phyloP scores from a whole-genome alignment of 208 protist species.

The Crithidia sp. region DNA sequence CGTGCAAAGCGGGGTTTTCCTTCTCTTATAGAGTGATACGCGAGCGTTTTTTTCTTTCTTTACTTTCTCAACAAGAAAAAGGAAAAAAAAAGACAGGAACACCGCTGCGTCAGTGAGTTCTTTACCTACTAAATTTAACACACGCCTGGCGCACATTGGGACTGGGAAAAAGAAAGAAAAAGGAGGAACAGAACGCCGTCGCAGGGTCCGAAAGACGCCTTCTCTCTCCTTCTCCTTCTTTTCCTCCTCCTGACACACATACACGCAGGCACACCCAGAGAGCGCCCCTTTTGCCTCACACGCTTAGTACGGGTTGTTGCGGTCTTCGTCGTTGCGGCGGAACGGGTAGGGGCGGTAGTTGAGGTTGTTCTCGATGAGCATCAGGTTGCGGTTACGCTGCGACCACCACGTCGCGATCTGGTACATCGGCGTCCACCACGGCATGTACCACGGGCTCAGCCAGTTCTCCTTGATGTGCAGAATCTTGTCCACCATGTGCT shows the following conservation, averaged over 20 bases:
- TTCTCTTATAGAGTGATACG: neutral
- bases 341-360: constrained; percentile 92
- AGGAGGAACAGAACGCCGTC: neutral
- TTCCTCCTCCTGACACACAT: neutral
- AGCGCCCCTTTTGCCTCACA: neutral
- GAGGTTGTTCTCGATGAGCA: constrained; percentile 90
- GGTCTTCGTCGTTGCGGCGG: constrained; percentile 91
- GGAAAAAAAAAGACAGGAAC: neutral
- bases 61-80: neutral
- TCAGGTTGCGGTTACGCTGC: constrained; percentile 89
- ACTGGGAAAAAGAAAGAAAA: constrained; percentile 12
- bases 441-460: constrained; percentile 84
- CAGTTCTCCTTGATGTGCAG: constrained; percentile 81
- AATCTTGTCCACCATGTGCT: constrained; percentile 82
- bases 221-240: constrained; percentile 1
- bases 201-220: neutral
- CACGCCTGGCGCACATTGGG: neutral
- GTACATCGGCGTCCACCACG: constrained; percentile 90
- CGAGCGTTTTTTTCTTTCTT: neutral
- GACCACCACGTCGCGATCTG: constrained; percentile 83
- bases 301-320: constrained; percentile 87
- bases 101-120: neutral
- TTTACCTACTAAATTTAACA: constrained; percentile 11
- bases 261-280: too few species aligned
- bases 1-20: neutral